Evolutionary conservation across 169 alveolate species (phyloP).

Genomic region (Babesia bigemina): DNA sequence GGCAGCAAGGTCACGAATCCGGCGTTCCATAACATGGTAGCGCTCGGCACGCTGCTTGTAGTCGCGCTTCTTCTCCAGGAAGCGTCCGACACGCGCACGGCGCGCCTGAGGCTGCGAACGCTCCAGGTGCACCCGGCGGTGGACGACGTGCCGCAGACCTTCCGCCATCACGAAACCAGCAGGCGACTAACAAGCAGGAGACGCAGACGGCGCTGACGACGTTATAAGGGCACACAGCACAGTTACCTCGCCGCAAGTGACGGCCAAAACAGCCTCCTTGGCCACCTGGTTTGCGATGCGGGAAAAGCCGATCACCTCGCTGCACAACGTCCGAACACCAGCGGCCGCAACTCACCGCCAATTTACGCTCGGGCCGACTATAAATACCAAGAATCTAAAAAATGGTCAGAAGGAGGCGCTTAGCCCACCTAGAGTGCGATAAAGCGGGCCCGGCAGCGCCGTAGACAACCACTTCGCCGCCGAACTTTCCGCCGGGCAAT

Average conservation of each 20-base stretch:
- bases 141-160: conserved; percentile 65
- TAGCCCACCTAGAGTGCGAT: conserved; percentile 38
- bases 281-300: conserved; percentile 56
- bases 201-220: background rate
- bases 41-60: conserved; percentile 65
- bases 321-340: conserved; percentile 12
- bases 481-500: conserved; percentile 45
- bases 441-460: conserved; percentile 45
- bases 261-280: conserved; percentile 32
- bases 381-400: conserved; percentile 25
- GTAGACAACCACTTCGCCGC: conserved; percentile 55
- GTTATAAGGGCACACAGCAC: background rate
- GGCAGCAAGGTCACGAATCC: conserved; percentile 43
- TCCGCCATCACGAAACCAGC: conserved; percentile 21
- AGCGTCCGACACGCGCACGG: conserved; percentile 38
- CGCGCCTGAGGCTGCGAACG: conserved; percentile 64
- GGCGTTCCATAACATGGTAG: conserved; percentile 51
- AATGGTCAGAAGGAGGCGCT: too few relatives aligned
- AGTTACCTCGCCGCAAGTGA: conserved; percentile 5
- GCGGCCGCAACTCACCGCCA: conserved; percentile 26
- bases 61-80: conserved; percentile 66
- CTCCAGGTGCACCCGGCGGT: conserved; percentile 68
- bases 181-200: background rate
- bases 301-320: conserved; percentile 50
- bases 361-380: background rate